Evolutionary conservation across 2,329 filamentous ascomycete genomes (phyloP).

Genomic region (Pyrenophora tritici-repentis): DNA sequence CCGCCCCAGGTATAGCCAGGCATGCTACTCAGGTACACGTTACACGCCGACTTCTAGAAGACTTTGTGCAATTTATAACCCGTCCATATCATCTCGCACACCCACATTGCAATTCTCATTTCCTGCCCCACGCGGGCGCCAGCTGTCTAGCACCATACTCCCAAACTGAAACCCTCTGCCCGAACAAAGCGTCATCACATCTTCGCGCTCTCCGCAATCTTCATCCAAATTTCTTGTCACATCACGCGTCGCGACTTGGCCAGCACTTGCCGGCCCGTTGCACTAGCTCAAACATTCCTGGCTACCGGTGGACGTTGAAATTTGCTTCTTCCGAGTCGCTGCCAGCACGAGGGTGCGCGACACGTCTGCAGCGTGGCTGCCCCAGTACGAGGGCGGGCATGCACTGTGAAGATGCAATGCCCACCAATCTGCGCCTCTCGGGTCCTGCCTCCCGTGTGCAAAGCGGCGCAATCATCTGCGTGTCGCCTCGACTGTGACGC

Average conservation of each 20-base stretch:
- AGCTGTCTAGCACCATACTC: constrained; percentile 5
- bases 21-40: constrained; percentile 9
- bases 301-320: constrained; percentile 20
- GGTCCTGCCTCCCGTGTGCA: constrained; percentile 28
- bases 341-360: constrained; percentile 21
- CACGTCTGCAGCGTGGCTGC: not conserved
- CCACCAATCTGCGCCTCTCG: constrained; percentile 19
- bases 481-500: constrained; percentile 10
- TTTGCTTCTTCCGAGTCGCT: constrained; percentile 15
- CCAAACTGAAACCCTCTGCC: constrained; percentile 17
- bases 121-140: constrained; percentile 10
- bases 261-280: constrained; percentile 29
- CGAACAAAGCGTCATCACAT: constrained; percentile 13
- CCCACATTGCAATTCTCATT: constrained; percentile 2
- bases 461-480: constrained; percentile 11
- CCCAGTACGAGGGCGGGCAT: constrained; percentile 18
- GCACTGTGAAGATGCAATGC: constrained; percentile 26
- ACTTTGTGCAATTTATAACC: not conserved
- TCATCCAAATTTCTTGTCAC: constrained; percentile 9
- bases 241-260: constrained; percentile 9
- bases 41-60: constrained; percentile 5
- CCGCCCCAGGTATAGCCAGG: not conserved
- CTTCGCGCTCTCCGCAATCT: constrained; percentile 17
- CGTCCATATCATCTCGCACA: not conserved
- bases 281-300: constrained; percentile 23